A percentile compares a stretch with the other conserved stretches of the same genome.
Evolutionary conservation across 1,284 basidiomycete species (phyloP).

Genomic region (Pseudozyma sp.): DNA sequence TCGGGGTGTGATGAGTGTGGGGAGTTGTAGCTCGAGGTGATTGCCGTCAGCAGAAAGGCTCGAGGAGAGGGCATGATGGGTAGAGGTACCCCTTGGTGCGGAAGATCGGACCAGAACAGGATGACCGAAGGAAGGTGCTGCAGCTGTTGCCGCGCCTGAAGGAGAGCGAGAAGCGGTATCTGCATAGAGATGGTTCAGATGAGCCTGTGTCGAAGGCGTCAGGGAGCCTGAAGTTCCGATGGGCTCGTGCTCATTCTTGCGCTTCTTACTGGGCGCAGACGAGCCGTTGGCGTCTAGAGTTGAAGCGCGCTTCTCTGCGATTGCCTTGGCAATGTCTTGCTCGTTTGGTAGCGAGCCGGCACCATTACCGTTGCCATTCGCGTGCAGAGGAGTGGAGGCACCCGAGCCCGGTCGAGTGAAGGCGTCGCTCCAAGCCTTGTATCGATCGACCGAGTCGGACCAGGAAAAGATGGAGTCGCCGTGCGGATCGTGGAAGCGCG

Average conservation of each 20-base stretch:
- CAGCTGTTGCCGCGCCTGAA: conserved; percentile 12
- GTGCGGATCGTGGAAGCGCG: conserved; percentile 82
- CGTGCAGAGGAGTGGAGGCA: conserved; percentile 38
- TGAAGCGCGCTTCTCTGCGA: conserved; percentile 13
- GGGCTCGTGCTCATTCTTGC: conserved; percentile 21
- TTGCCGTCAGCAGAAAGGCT: conserved; percentile 44
- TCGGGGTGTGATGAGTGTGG: conserved; percentile 59
- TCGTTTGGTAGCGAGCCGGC: conserved; percentile 5
- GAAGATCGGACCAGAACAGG: conserved; percentile 50
- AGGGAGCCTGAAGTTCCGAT: neutral
- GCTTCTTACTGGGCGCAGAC: conserved; percentile 16
- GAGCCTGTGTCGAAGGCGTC: conserved; percentile 30
- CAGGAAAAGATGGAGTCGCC: conserved; percentile 63
- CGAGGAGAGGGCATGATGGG: conserved; percentile 47
- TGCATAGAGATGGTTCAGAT: conserved; percentile 34
- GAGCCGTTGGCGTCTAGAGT: conserved; percentile 20
- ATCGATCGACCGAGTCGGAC: conserved; percentile 61
- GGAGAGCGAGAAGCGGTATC: conserved; percentile 29
- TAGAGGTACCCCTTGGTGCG: conserved; percentile 54
- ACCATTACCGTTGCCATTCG: neutral
- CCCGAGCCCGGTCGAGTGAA: conserved; percentile 54
- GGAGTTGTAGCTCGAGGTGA: conserved; percentile 54
- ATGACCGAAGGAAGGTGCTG: conserved; percentile 45
- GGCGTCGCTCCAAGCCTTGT: conserved; percentile 62
- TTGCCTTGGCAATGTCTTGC: conserved; percentile 15